Evolutionary conservation across 306 rosid genomes (phyloP).

Genomic region (Cucurbita moschata): DNA sequence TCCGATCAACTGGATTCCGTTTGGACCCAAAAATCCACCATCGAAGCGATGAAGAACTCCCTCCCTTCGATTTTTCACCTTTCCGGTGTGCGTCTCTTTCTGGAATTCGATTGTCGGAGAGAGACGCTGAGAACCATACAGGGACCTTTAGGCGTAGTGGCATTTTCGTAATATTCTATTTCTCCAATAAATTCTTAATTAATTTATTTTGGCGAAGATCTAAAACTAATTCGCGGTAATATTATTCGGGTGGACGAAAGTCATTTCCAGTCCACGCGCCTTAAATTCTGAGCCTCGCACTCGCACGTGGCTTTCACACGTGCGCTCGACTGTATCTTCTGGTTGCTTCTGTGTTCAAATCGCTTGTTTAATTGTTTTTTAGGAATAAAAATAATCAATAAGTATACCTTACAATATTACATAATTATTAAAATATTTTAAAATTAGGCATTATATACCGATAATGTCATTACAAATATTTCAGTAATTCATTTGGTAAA

Average conservation of each 20-base stretch:
- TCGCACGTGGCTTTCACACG: background rate
- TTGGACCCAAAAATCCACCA: constrained; percentile 49
- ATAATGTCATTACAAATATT: too few relatives aligned
- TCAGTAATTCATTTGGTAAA: too few relatives aligned
- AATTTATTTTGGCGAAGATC: background rate
- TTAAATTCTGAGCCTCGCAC: background rate
- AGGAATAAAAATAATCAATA: too few relatives aligned
- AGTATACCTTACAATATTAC: too few relatives aligned
- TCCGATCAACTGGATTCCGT: constrained; percentile 23
- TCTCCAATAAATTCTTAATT: background rate
- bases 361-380: too few relatives aligned
- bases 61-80: background rate
- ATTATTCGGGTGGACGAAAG: background rate
- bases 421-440: too few relatives aligned
- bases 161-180: background rate
- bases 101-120: constrained; percentile 9
- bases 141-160: background rate
- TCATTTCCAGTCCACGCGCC: background rate
- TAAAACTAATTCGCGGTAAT: background rate
- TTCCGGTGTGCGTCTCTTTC: background rate
- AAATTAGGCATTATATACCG: too few relatives aligned
- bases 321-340: background rate
- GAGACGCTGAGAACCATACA: background rate
- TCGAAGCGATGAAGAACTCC: constrained; percentile 9
- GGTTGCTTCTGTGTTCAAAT: too few relatives aligned